Evolutionary conservation across 805 yeast genomes (phyloP), one percentile per base, ranked within the genome.

Genomic region (Cyberlindnera lachancei): DNA sequence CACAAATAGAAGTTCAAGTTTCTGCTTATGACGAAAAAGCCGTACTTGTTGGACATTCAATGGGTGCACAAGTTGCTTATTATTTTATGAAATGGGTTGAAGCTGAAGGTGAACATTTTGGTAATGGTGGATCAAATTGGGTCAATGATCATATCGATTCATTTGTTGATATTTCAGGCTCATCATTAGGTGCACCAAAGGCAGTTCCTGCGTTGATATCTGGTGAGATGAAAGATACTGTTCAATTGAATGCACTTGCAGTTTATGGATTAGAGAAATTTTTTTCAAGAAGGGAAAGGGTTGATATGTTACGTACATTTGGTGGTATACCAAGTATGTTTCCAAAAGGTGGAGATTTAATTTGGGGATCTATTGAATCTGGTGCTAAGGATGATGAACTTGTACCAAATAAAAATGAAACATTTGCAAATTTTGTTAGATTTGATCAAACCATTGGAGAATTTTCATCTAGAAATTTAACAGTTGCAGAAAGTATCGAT

Each of bases 221-320:
- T 12, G 98, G 98, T 12, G 98, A 92, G 59, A 92, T 92, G 97
- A 85, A 79, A 55, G 98, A 92, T 56, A 92, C 98, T 0, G 94
- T 94, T 19, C 95, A 90, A 50, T 64, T 92, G 53, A 92, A 92
- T 55, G 80, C 92, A 4, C 59, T 90, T 39, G 98, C 97, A 0
- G 86, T 90, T 42, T 86, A 84, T 50, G 98, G 96, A 2, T 68
- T 92, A 35, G 98, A 92, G 52, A 86, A 84, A 59, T 92, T 92
- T 58, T 87, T 92, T 56, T 80, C 92, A 31, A 72, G 95, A 53
- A 72, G 75, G 39, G 98, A 90, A 59, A 72, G 98, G 44, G 74
- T 86, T 6, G 94, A 85, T 40, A 67, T 92, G 81, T 53, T 87
- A 30, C 68, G 86, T 41, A 68, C 90, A 2, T 90, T 85, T 67